Conservation (phyloP, 2,329 filamentous ascomycete genomes). For the Xylariaceae sp. region DNA sequence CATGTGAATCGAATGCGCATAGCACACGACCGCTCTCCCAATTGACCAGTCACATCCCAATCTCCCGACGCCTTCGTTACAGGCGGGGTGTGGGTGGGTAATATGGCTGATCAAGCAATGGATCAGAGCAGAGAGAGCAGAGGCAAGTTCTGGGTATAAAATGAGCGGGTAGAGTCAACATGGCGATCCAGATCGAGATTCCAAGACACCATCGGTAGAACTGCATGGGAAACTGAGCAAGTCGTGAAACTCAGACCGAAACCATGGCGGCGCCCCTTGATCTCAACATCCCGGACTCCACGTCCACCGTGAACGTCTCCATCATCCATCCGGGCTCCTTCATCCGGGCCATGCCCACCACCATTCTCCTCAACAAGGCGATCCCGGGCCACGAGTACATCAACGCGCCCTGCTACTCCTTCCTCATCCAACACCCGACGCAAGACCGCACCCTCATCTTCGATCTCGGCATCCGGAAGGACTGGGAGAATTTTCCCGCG, state of each 20-base stretch:
- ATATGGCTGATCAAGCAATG: too few species aligned
- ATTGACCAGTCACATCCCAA: too few species aligned
- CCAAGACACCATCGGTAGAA: not conserved
- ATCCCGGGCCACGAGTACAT: conserved; percentile 31
- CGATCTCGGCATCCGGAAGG: conserved; percentile 25
- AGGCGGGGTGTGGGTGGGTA: too few species aligned
- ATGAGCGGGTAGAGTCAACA: too few species aligned
- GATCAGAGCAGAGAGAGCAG: too few species aligned
- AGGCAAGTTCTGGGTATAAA: too few species aligned
- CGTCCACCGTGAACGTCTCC: conserved; percentile 31
- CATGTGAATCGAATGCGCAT: too few species aligned
- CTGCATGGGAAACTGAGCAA: too few species aligned
- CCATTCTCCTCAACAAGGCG: conserved; percentile 26
- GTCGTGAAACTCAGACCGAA: too few species aligned
- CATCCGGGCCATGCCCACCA: conserved; percentile 22
- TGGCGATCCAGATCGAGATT: not conserved
- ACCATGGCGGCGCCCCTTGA: conserved; percentile 24
- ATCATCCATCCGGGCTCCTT: conserved; percentile 31
- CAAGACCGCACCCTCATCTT: conserved; percentile 25
- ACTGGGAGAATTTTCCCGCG: conserved; percentile 17
- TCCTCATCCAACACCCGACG: conserved; percentile 24
- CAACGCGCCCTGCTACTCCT: conserved; percentile 20
- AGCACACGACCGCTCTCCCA: too few species aligned
- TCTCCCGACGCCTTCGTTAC: too few species aligned
- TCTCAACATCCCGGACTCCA: conserved; percentile 32